These are phyloP conservation scores for Ceratobasidium sp. DNA, from an alignment of 1,284 basidiomycete genomes.

Conservation along the genomic window DNA sequence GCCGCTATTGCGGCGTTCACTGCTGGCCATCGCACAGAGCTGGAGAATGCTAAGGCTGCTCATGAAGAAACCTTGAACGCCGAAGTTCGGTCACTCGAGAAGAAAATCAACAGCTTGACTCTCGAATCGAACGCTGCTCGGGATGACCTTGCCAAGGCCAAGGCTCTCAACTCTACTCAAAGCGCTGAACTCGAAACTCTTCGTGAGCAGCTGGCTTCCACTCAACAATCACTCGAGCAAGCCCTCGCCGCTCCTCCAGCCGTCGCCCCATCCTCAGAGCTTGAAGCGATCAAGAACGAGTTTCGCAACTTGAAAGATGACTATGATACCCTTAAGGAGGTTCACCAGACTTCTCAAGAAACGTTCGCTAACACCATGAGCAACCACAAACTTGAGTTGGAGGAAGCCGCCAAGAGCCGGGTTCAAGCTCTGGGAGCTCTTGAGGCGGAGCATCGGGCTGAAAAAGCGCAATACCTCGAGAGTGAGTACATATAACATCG, in stretches of 20 bases:
- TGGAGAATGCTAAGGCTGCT: conserved; percentile 68
- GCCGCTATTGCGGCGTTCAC: conserved; percentile 72
- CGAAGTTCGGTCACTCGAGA: conserved; percentile 65
- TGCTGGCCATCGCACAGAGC: conserved; percentile 62
- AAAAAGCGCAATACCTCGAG: conserved; percentile 61
- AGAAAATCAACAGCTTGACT: conserved; percentile 65
- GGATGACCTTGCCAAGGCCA: conserved; percentile 79
- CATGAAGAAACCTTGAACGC: conserved; percentile 65
- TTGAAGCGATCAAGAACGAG: conserved; percentile 64
- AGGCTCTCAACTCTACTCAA: conserved; percentile 57
- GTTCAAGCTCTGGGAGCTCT: conserved; percentile 72
- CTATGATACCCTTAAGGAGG: conserved; percentile 63
- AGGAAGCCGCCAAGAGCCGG: conserved; percentile 70
- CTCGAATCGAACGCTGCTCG: conserved; percentile 81
- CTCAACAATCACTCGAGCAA: conserved; percentile 11
- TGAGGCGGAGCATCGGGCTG: conserved; percentile 64
- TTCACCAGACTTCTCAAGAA: conserved; percentile 68
- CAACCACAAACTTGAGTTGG: conserved; percentile 72
- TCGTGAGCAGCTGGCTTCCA: conserved; percentile 11
- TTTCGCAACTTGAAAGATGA: conserved; percentile 74
- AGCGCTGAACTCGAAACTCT: conserved; percentile 8
- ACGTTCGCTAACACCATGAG: conserved; percentile 66
- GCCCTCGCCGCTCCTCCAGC: conserved; percentile 25
- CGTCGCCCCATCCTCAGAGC: conserved; percentile 54
- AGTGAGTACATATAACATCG: not conserved